These are phyloP conservation scores for Cercophora newfieldiana DNA, from an alignment of 495 filamentous ascomycete species.

Conservation along the genomic window DNA sequence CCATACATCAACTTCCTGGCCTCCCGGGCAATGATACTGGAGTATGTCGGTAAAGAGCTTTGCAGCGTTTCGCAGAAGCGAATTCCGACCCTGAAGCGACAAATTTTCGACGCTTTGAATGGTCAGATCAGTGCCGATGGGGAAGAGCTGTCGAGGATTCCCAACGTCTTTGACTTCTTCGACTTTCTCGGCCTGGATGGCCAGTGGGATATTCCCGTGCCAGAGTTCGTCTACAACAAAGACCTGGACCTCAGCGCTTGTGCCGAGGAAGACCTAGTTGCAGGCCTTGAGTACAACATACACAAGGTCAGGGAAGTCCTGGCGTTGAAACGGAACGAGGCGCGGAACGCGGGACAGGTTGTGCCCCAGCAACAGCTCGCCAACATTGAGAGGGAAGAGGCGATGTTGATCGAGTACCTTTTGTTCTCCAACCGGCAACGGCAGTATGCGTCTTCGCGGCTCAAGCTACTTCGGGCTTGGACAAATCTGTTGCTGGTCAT, in stretches of 20 bases:
- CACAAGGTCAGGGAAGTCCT: conserved; percentile 65
- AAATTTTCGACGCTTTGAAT: conserved; percentile 75
- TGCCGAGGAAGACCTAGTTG: conserved; percentile 50
- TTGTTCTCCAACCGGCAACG: conserved; percentile 63
- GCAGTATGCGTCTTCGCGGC: conserved; percentile 57
- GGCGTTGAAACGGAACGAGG: conserved; percentile 55
- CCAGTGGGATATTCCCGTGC: conserved; percentile 44
- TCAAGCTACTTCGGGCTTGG: conserved; percentile 74
- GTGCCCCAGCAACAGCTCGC: conserved; percentile 58
- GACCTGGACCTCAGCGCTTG: conserved; percentile 65
- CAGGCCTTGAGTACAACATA: conserved; percentile 55
- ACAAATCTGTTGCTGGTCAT: conserved; percentile 76
- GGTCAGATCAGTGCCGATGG: conserved; percentile 68
- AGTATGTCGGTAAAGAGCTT: conserved; percentile 83
- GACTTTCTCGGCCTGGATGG: conserved; percentile 82
- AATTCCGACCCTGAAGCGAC: conserved; percentile 71
- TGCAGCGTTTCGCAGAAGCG: conserved; percentile 68
- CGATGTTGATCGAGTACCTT: conserved; percentile 55
- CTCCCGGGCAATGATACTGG: conserved; percentile 69
- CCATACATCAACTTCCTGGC: conserved; percentile 73
- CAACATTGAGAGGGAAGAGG: conserved; percentile 58
- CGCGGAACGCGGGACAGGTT: conserved; percentile 49
- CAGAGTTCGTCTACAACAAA: conserved; percentile 55
- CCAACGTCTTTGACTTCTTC: conserved; percentile 86
- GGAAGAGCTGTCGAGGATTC: conserved; percentile 60